phyloP scores from a whole-genome alignment of 371 early-diverging fungal species.

The Racocetra persica region DNA sequence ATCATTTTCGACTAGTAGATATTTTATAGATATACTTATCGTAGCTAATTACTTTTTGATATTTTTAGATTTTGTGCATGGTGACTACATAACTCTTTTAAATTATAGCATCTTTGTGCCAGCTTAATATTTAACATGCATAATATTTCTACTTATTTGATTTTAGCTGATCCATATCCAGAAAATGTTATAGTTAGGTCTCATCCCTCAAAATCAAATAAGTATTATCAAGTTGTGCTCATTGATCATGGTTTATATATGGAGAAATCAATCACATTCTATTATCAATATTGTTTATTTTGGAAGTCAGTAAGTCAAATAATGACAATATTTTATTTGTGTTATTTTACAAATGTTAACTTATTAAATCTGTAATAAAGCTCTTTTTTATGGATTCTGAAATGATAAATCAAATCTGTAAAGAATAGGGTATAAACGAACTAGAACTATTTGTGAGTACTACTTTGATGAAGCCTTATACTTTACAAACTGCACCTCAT shows the following conservation, averaged over 20 bases:
- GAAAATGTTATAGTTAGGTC: constrained; percentile 88
- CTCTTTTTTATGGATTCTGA: constrained; percentile 71
- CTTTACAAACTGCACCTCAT: constrained; percentile 48
- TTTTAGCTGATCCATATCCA: constrained; percentile 79
- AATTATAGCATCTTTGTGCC: too few species aligned
- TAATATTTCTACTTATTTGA: background rate
- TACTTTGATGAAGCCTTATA: constrained; percentile 81
- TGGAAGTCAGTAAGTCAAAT: constrained; percentile 71
- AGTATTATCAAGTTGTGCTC: constrained; percentile 67
- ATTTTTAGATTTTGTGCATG: constrained; percentile 81
- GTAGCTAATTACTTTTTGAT: too few species aligned
- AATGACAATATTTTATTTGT: background rate
- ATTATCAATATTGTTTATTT: constrained; percentile 80
- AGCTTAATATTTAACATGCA: background rate
- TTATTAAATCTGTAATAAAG: background rate
- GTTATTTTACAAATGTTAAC: too few species aligned
- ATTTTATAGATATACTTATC: too few species aligned
- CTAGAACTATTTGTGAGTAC: constrained; percentile 83
- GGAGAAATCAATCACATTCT: constrained; percentile 74
- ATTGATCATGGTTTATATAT: constrained; percentile 95
- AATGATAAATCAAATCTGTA: constrained; percentile 68
- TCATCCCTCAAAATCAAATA: constrained; percentile 62
- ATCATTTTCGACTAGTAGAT: too few species aligned
- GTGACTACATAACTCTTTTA: constrained; percentile 51
- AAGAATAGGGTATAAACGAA: constrained; percentile 87